Percentiles rank a stretch among this genome's conserved stretches.
These are phyloP conservation scores for Penicillium oxalicum DNA, from an alignment of 2,329 filamentous ascomycete genomes.

Conservation along the genomic window DNA sequence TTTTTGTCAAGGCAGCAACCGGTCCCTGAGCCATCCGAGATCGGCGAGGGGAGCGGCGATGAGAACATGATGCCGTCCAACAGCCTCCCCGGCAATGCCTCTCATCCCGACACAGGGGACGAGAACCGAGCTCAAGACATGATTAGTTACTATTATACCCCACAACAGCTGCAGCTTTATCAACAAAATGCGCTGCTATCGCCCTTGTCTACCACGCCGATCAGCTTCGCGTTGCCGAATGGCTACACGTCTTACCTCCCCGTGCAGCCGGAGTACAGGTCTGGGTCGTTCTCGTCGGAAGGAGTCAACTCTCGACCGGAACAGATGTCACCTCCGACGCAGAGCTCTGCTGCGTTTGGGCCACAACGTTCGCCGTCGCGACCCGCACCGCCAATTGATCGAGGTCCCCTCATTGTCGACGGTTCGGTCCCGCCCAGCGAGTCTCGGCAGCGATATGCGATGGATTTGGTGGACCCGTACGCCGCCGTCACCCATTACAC, in stretches of 20 bases:
- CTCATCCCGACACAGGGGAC: conserved; percentile 30
- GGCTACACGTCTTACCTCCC: conserved; percentile 32
- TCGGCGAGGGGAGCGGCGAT: conserved; percentile 28
- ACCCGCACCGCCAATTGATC: conserved; percentile 24
- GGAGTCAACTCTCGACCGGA: conserved; percentile 19
- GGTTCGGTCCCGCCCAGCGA: conserved; percentile 41
- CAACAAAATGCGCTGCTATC: conserved; percentile 36
- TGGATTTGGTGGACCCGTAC: conserved; percentile 34
- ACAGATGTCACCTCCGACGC: conserved; percentile 16
- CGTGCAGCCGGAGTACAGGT: conserved; percentile 31
- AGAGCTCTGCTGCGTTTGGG: conserved; percentile 17
- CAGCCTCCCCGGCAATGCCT: conserved; percentile 30
- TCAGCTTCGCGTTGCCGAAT: conserved; percentile 36
- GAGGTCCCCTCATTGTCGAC: conserved; percentile 44
- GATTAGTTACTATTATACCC: conserved; percentile 43
- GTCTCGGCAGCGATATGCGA: conserved; percentile 26
- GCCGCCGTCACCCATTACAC: conserved; percentile 35
- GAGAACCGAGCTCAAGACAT: conserved; percentile 40
- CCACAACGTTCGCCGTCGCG: conserved; percentile 22
- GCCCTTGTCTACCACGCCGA: conserved; percentile 26
- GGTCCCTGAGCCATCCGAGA: conserved; percentile 31
- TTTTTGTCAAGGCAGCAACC: conserved; percentile 27
- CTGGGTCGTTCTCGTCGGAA: conserved; percentile 23
- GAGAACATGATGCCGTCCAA: conserved; percentile 27
- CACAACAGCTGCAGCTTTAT: conserved; percentile 39